phyloP scores from a whole-genome alignment of 148 eudicot species.

The Nepenthes gracilis region DNA sequence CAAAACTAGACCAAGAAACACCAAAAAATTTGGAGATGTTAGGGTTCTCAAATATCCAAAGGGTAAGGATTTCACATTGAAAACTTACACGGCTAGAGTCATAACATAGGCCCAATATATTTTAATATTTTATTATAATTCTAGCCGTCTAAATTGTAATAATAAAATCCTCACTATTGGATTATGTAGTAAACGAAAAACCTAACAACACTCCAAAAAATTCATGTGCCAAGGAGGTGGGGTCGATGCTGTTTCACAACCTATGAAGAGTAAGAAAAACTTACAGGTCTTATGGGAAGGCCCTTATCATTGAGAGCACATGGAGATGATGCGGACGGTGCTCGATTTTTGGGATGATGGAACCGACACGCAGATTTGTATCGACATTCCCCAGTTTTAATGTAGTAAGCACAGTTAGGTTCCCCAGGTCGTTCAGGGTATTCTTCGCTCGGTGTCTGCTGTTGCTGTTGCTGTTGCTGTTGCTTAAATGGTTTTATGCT shows the following conservation, averaged over 20 bases:
- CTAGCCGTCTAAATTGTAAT: no score
- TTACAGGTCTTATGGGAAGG: conserved; percentile 38
- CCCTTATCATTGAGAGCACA: conserved; percentile 24
- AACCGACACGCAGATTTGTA: conserved; percentile 19
- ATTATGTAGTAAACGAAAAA: background rate
- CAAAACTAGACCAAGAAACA: no score
- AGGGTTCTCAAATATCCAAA: no score
- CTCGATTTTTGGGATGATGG: conserved; percentile 25
- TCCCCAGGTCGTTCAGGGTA: conserved; percentile 33
- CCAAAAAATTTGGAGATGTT: no score
- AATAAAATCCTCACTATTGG: no score
- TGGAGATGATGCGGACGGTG: conserved; percentile 2
- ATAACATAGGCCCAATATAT: no score
- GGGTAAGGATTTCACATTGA: no score
- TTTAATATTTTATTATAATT: no score
- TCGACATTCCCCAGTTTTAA: conserved; percentile 26
- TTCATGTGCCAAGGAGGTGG: background rate
- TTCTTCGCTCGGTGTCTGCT: conserved; percentile 11
- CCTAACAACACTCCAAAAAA: background rate
- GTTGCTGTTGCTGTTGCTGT: no score
- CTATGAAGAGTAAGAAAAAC: conserved; percentile 1
- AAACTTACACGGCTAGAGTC: no score
- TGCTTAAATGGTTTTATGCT: background rate
- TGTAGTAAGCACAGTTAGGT: conserved; percentile 22
- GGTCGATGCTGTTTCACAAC: background rate